Percentiles rank a stretch among this genome's conserved stretches.
These are phyloP conservation scores for Lichtheimia hyalospora DNA, from an alignment of 371 early-diverging fungal genomes.

Conservation along the genomic window DNA sequence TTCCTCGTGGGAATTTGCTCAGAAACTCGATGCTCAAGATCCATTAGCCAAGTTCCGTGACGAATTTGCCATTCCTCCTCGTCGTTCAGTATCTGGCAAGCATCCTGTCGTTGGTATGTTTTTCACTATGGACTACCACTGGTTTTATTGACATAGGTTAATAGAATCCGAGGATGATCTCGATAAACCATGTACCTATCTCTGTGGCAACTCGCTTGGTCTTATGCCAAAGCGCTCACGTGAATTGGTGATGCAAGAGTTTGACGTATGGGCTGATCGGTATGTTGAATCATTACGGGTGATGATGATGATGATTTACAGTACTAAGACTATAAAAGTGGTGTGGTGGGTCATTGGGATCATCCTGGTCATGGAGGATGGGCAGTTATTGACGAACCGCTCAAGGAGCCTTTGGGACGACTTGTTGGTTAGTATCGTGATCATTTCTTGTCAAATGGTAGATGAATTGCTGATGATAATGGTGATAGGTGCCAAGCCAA, in stretches of 20 bases:
- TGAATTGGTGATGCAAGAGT: conserved; percentile 77
- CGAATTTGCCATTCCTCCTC: conserved; percentile 72
- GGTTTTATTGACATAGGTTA: not conserved
- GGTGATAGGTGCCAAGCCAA: conserved; percentile 66
- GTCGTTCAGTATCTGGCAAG: conserved; percentile 36
- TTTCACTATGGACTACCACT: too few relatives aligned
- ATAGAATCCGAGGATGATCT: conserved; percentile 14
- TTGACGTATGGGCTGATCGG: conserved; percentile 85
- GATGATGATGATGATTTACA: not conserved
- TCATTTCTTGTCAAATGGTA: not conserved
- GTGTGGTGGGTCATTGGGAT: conserved; percentile 85
- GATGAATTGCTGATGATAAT: not conserved
- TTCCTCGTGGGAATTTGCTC: conserved; percentile 46
- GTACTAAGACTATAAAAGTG: conserved; percentile 36
- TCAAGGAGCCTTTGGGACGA: conserved; percentile 68
- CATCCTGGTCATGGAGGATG: conserved; percentile 88
- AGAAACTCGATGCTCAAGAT: conserved; percentile 60
- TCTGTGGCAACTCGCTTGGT: conserved; percentile 95
- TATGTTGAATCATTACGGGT: conserved; percentile 17
- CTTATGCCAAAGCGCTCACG: conserved; percentile 76
- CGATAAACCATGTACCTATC: conserved; percentile 67
- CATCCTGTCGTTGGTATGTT: conserved; percentile 2
- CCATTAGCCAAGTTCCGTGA: conserved; percentile 52
- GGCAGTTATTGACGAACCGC: conserved; percentile 81
- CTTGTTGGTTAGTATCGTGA: conserved; percentile 67